These are phyloP conservation scores for Psophocarpus tetragonolobus DNA, from an alignment of 306 rosid species.

Conservation along the genomic window DNA sequence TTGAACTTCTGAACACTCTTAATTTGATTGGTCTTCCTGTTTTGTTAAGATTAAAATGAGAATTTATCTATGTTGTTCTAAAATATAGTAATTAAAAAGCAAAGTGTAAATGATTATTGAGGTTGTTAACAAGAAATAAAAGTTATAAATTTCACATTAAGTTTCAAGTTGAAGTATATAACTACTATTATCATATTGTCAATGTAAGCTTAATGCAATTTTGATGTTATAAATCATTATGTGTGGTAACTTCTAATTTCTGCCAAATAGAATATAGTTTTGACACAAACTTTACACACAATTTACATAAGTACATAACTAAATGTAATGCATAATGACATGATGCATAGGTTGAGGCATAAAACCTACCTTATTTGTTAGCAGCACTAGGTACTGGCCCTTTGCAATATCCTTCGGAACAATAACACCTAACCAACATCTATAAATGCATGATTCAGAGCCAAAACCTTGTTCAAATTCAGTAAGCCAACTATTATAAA, in stretches of 20 bases:
- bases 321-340: neutral
- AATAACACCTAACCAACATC: conserved; percentile 57
- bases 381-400: conserved; percentile 30
- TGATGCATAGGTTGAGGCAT: neutral
- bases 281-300: neutral
- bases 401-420: conserved; percentile 63
- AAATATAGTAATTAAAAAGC: neutral
- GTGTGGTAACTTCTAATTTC: neutral
- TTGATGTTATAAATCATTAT: neutral
- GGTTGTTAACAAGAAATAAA: neutral
- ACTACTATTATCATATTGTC: neutral
- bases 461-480: conserved; percentile 44
- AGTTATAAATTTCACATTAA: too few species aligned
- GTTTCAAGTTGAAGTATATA: neutral
- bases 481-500: conserved; percentile 34
- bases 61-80: too few species aligned
- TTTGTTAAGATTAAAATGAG: too few species aligned
- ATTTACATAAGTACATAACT: too few species aligned
- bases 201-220: neutral
- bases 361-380: conserved; percentile 30
- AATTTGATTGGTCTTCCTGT: too few species aligned
- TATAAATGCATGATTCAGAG: conserved; percentile 22
- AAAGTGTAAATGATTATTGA: neutral
- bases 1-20: too few species aligned
- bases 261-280: neutral